phyloP scores from a whole-genome alignment of 2,329 filamentous ascomycete genomes.

The Aschersonia sp. region DNA sequence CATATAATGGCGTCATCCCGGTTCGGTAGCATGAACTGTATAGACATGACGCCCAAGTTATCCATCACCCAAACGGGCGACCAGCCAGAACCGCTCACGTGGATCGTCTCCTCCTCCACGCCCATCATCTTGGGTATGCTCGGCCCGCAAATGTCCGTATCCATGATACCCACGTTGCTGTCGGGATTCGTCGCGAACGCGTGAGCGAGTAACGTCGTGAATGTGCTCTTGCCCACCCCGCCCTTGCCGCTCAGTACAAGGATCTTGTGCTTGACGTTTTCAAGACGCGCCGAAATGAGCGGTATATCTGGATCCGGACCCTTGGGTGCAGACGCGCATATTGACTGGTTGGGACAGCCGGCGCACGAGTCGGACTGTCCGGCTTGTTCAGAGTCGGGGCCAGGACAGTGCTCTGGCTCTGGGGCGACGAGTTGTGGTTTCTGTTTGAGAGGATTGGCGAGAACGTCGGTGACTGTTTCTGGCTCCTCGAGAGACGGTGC shows the following conservation, averaged over 20 bases:
- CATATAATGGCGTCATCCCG: conserved; percentile 93
- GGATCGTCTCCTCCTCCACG: conserved; percentile 84
- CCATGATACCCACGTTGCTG: conserved; percentile 83
- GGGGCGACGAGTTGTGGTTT: conserved; percentile 82
- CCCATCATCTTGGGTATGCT: conserved; percentile 99
- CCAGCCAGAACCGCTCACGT: conserved; percentile 81
- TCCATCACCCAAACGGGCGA: conserved; percentile 91
- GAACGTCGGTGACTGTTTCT: conserved; percentile 49
- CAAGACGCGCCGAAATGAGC: conserved; percentile 69
- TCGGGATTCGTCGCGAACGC: conserved; percentile 74
- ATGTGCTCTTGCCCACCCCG: conserved; percentile 92
- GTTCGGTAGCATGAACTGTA: conserved; percentile 95
- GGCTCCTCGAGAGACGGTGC: conserved; percentile 68
- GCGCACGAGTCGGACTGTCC: conserved; percentile 72
- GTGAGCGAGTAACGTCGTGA: conserved; percentile 76
- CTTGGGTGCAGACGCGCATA: conserved; percentile 89
- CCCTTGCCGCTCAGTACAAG: conserved; percentile 89
- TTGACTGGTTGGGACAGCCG: conserved; percentile 88
- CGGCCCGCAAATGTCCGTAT: conserved; percentile 94
- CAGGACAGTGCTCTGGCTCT: conserved; percentile 93
- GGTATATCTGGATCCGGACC: conserved; percentile 91
- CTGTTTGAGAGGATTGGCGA: conserved; percentile 61
- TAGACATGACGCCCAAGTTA: conserved; percentile 90
- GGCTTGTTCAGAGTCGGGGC: conserved; percentile 63
- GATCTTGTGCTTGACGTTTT: conserved; percentile 78